These are phyloP conservation scores for Sungouiella blattae DNA, from an alignment of 805 yeast genomes.

Conservation along the genomic window DNA sequence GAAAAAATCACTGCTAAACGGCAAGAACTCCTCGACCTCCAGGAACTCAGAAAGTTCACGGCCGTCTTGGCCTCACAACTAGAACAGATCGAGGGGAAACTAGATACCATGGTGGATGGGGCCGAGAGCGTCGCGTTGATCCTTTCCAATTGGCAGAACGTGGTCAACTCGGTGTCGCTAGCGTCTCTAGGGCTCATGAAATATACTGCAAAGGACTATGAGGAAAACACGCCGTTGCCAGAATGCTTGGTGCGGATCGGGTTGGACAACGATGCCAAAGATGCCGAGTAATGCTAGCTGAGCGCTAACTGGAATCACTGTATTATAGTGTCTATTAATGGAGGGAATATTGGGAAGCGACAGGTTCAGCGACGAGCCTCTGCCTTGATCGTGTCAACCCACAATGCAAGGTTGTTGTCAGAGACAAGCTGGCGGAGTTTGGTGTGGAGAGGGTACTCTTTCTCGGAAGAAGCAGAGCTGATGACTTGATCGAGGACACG, in stretches of 20 bases:
- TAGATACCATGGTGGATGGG: constrained; percentile 51
- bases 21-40: constrained; percentile 49
- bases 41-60: constrained; percentile 46
- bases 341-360: no score
- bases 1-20: constrained; percentile 43
- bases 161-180: constrained; percentile 55
- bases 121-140: constrained; percentile 57
- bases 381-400: constrained; percentile 19
- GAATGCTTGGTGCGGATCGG: constrained; percentile 63
- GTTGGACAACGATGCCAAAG: constrained; percentile 37
- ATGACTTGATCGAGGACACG: constrained; percentile 11
- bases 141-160: constrained; percentile 63
- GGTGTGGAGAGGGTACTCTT: constrained; percentile 4
- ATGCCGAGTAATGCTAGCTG: no score
- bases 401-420: constrained; percentile 18
- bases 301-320: no score
- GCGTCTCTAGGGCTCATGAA: constrained; percentile 53
- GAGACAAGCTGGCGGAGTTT: constrained; percentile 14
- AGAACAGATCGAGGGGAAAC: constrained; percentile 44
- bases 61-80: constrained; percentile 43
- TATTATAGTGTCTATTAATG: no score
- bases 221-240: constrained; percentile 49
- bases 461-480: background rate
- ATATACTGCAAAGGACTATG: constrained; percentile 42
- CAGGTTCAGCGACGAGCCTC: constrained; percentile 6